phyloP scores from a whole-genome alignment of 75 land plant species.

The Larix kaempferi region DNA sequence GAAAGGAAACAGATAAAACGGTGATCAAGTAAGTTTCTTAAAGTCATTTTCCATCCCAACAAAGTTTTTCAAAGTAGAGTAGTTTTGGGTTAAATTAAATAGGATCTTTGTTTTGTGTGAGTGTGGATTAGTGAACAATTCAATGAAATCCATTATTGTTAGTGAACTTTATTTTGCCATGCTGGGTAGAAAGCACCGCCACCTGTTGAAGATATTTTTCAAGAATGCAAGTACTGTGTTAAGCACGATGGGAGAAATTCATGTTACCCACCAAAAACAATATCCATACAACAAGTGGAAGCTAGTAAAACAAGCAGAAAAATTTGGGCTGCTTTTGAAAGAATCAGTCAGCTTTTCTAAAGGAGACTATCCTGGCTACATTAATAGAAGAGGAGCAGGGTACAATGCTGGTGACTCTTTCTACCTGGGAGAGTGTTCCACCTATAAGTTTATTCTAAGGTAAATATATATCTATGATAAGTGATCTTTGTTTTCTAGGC shows the following conservation, averaged over 20 bases:
- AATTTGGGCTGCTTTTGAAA: constrained; percentile 26
- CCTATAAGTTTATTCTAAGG: too few relatives aligned
- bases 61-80: not conserved
- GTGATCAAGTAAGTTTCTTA: constrained; percentile 14
- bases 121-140: not conserved
- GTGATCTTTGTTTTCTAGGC: not conserved
- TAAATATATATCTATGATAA: not conserved
- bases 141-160: not conserved
- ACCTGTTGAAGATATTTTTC: constrained; percentile 31
- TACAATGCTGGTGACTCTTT: too few relatives aligned
- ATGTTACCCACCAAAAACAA: constrained; percentile 28
- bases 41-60: not conserved
- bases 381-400: constrained; percentile 27
- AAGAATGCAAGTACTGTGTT: constrained; percentile 24
- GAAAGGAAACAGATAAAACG: constrained; percentile 13
- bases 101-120: not conserved
- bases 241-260: constrained; percentile 26
- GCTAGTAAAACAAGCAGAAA: constrained; percentile 29
- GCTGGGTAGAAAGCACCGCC: constrained; percentile 25
- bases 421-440: too few relatives aligned
- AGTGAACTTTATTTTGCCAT: not conserved
- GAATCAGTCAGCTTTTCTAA: constrained; percentile 15
- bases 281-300: constrained; percentile 42
- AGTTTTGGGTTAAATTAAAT: not conserved
- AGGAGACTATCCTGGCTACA: constrained; percentile 37